Evolutionary conservation across 2,329 filamentous ascomycete species (phyloP).

Genomic region (Alternaria sp.): DNA sequence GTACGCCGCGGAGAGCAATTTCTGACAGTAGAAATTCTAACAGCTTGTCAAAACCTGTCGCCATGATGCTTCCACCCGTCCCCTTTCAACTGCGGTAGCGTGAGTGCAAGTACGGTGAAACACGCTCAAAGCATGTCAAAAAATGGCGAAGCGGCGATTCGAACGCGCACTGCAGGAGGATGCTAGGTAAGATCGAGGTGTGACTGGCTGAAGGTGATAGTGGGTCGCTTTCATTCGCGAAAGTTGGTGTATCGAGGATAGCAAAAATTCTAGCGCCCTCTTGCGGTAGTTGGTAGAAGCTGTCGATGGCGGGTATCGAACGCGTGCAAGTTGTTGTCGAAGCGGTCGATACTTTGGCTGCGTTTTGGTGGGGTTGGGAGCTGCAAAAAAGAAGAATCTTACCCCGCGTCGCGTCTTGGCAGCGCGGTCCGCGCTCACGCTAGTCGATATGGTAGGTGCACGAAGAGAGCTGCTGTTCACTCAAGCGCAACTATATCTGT

Average conservation of each 20-base stretch:
- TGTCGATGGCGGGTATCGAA: constrained; percentile 22
- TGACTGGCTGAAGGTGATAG: constrained; percentile 16
- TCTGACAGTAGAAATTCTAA: constrained; percentile 66
- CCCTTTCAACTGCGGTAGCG: constrained; percentile 27
- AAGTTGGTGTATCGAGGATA: not conserved
- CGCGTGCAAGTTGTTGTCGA: constrained; percentile 20
- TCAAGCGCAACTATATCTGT: not conserved
- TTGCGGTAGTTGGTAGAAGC: not conserved
- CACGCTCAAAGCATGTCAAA: constrained; percentile 25
- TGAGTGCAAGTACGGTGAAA: constrained; percentile 17
- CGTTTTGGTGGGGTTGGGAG: constrained; percentile 23
- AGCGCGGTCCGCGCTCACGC: constrained; percentile 13
- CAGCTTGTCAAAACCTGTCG: constrained; percentile 62
- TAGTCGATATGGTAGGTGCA: constrained; percentile 4
- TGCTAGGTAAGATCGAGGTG: constrained; percentile 12
- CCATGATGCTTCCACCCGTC: constrained; percentile 36
- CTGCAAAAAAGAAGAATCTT: constrained; percentile 15
- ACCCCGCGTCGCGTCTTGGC: constrained; percentile 19
- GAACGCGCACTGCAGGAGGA: constrained; percentile 30
- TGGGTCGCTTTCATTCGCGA: constrained; percentile 1
- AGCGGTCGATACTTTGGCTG: constrained; percentile 23
- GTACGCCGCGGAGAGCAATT: constrained; percentile 65
- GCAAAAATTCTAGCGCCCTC: constrained; percentile 2
- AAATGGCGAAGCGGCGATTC: constrained; percentile 27
- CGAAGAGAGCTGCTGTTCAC: not conserved